Percentiles rank a stretch among this genome's conserved stretches.
phyloP scores from a whole-genome alignment of 805 yeast species.

The Pichia ethanolica region DNA sequence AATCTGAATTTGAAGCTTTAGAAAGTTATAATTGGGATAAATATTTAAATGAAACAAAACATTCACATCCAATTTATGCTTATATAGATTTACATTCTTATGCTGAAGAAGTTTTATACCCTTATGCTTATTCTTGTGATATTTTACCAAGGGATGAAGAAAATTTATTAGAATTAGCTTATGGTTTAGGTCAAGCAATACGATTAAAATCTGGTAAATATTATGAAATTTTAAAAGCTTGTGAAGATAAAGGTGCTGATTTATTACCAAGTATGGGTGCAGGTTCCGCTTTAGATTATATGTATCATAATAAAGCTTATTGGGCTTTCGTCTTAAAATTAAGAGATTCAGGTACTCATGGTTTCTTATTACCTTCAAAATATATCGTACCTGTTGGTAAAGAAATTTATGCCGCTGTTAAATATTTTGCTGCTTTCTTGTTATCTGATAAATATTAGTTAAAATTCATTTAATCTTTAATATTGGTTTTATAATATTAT shows the following conservation, averaged over 20 bases:
- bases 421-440: constrained; percentile 53
- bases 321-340: constrained; percentile 83
- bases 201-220: constrained; percentile 54
- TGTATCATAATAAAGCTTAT: constrained; percentile 74
- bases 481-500: too few species aligned
- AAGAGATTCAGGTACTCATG: constrained; percentile 77
- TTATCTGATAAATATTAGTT: constrained; percentile 16
- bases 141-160: constrained; percentile 73
- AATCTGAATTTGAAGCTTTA: constrained; percentile 56
- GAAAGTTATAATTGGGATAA: constrained; percentile 47
- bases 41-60: constrained; percentile 41
- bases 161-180: constrained; percentile 72
- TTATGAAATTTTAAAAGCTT: constrained; percentile 69
- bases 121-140: constrained; percentile 74
- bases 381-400: constrained; percentile 69
- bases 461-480: too few species aligned
- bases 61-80: constrained; percentile 59
- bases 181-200: constrained; percentile 70
- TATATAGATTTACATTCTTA: constrained; percentile 81
- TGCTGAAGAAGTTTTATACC: constrained; percentile 75
- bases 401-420: constrained; percentile 62
- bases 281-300: constrained; percentile 73
- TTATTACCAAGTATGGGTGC: constrained; percentile 67
- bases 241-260: constrained; percentile 72
- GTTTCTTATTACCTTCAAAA: constrained; percentile 67